Evolutionary conservation across 2,329 filamentous ascomycete genomes (phyloP).

Genomic region (Colletotrichum truncatum): DNA sequence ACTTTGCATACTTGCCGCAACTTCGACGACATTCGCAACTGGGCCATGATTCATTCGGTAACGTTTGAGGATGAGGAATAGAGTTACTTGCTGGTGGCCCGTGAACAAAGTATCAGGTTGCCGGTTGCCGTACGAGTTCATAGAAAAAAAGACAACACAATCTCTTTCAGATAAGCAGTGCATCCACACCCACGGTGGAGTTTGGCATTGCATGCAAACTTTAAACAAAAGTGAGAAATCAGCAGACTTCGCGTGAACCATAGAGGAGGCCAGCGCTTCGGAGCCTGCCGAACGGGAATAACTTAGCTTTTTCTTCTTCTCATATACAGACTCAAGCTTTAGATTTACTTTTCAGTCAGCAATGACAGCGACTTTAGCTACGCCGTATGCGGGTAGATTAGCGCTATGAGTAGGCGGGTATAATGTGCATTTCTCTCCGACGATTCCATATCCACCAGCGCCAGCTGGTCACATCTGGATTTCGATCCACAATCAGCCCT

Average conservation of each 20-base stretch:
- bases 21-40: slow-evolving; percentile 59
- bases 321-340: not conserved
- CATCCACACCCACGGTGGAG: not conserved
- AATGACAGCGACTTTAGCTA: no score
- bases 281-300: not conserved
- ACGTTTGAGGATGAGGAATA: slow-evolving; percentile 53
- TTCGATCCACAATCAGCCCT: not conserved
- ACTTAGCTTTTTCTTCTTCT: not conserved
- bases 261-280: no score
- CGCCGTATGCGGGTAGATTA: no score
- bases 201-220: not conserved
- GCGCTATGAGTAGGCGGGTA: not conserved
- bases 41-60: slow-evolving; percentile 62
- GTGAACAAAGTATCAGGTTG: not conserved
- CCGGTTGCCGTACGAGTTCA: not conserved
- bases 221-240: not conserved
- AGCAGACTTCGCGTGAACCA: not conserved
- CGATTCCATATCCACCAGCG: not conserved
- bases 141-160: not conserved
- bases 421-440: not conserved
- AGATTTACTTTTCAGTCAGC: not conserved
- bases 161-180: not conserved
- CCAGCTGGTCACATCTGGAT: not conserved
- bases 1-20: slow-evolving; percentile 63
- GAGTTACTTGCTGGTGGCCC: not conserved